Percentiles rank a stretch among this genome's conserved stretches.
Conservation (phyloP, 352 stramenopile species). For the Plasmopara muralis region DNA sequence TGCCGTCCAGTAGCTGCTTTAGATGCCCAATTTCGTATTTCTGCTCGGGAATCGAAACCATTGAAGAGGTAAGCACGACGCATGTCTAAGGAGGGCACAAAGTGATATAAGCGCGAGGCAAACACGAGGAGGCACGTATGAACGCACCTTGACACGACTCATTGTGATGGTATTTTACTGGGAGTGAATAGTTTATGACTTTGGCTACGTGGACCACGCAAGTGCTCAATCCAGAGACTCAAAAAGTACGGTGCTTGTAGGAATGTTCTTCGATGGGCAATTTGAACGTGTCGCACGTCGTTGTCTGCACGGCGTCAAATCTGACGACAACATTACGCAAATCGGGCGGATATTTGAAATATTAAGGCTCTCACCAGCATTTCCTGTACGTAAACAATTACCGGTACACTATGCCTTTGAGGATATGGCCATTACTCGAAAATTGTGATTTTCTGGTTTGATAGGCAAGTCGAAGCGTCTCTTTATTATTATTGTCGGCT, state of each 20-base stretch:
- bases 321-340: too few relatives aligned
- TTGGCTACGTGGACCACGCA: conserved; percentile 5
- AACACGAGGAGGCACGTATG: not conserved
- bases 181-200: conserved; percentile 5
- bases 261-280: not conserved
- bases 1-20: conserved; percentile 64
- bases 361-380: too few relatives aligned
- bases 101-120: not conserved
- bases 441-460: too few relatives aligned
- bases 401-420: too few relatives aligned
- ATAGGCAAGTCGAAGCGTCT: too few relatives aligned
- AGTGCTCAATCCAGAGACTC: conserved; percentile 1
- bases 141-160: conserved; percentile 27
- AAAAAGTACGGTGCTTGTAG: conserved; percentile 14
- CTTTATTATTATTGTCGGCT: too few relatives aligned
- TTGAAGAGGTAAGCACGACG: conserved; percentile 70
- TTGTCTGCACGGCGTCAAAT: too few relatives aligned
- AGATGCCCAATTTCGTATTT: conserved; percentile 70
- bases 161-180: conserved; percentile 17
- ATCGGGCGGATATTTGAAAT: too few relatives aligned
- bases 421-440: too few relatives aligned
- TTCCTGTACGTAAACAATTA: too few relatives aligned
- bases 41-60: conserved; percentile 67
- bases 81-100: conserved; percentile 22
- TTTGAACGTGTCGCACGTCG: conserved; percentile 12